A percentile compares a stretch with the other conserved stretches of the same genome.
Evolutionary conservation across 2,329 filamentous ascomycete genomes (phyloP).

Genomic region (Cercospora sp.): DNA sequence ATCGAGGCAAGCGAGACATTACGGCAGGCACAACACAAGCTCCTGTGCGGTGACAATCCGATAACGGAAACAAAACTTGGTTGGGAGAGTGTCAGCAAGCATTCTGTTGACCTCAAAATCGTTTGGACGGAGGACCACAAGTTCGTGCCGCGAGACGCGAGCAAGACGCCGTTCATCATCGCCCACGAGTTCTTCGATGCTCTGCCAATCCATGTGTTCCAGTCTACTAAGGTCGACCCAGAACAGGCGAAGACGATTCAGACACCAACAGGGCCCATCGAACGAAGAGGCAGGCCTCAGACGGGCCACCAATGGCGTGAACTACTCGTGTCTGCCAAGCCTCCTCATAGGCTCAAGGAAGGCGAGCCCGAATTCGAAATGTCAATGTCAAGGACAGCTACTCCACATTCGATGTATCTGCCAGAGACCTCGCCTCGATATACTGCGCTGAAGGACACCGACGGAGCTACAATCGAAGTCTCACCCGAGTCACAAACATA

Average conservation of each 20-base stretch:
- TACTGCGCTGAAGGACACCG: slow-evolving; percentile 65
- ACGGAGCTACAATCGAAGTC: slow-evolving; percentile 78
- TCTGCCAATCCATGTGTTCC: slow-evolving; percentile 91
- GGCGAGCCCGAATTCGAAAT: slow-evolving; percentile 79
- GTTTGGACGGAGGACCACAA: slow-evolving; percentile 89
- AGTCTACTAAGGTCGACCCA: slow-evolving; percentile 59
- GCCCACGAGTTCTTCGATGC: slow-evolving; percentile 99
- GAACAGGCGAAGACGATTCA: slow-evolving; percentile 43
- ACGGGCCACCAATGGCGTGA: slow-evolving; percentile 72
- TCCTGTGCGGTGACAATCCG: slow-evolving; percentile 73
- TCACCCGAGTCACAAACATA: slow-evolving; percentile 84
- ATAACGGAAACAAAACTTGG: slow-evolving; percentile 73
- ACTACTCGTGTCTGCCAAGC: slow-evolving; percentile 68
- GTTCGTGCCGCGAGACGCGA: slow-evolving; percentile 66
- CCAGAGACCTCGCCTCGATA: slow-evolving; percentile 81
- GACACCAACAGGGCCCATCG: slow-evolving; percentile 52
- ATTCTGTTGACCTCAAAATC: slow-evolving; percentile 67
- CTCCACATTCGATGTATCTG: slow-evolving; percentile 80
- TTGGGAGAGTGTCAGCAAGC: slow-evolving; percentile 72
- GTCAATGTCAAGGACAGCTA: slow-evolving; percentile 70
- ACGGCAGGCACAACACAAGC: slow-evolving; percentile 71
- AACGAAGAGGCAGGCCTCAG: slow-evolving; percentile 37
- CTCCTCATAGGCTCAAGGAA: slow-evolving; percentile 54
- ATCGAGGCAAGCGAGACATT: slow-evolving; percentile 88
- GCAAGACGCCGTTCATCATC: slow-evolving; percentile 84